phyloP scores from a whole-genome alignment of 202 grass and related monocot species.

The Dendrocalamus latiflorus region DNA sequence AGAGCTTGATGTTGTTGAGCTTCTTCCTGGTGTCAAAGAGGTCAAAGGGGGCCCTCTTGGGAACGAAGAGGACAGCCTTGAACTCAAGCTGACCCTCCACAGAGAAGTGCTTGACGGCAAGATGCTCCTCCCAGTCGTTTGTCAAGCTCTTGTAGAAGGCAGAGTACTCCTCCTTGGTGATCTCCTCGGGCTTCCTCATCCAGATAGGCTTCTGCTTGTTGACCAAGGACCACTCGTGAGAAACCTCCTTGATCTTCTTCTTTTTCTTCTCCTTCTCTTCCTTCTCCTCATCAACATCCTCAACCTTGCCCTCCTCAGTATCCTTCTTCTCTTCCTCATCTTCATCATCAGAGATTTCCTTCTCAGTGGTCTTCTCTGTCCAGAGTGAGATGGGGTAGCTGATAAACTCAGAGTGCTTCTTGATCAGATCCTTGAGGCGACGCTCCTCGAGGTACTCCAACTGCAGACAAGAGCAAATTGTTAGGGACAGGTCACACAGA shows the following conservation, averaged over 20 bases:
- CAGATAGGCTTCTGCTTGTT: conserved; percentile 99
- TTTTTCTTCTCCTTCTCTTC: conserved; percentile 97
- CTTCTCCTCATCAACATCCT: conserved; percentile 90
- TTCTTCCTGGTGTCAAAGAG: conserved; percentile 93
- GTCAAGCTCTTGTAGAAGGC: conserved; percentile 95
- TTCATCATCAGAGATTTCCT: conserved; percentile 96
- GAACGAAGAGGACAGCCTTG: conserved; percentile 83
- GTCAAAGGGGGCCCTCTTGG: conserved; percentile 86
- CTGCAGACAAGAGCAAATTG: conserved; percentile 18
- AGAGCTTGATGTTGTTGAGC: conserved; percentile 90
- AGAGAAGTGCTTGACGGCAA: conserved; percentile 92
- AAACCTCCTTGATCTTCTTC: conserved; percentile 99
- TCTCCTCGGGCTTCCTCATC: conserved; percentile 98
- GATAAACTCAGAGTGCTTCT: conserved; percentile 98
- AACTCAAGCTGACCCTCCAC: conserved; percentile 97
- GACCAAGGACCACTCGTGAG: conserved; percentile 75
- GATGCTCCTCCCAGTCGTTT: conserved; percentile 91
- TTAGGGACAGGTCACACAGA: neutral
- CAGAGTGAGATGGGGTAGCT: conserved; percentile 95
- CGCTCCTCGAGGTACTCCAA: conserved; percentile 92
- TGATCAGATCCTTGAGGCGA: conserved; percentile 81
- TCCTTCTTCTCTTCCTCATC: conserved; percentile 96
- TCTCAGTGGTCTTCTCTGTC: conserved; percentile 95
- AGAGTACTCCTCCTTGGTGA: conserved; percentile 89
- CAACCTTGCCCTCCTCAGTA: conserved; percentile 82